A percentile compares a stretch with the other conserved stretches of the same genome.
phyloP scores from a whole-genome alignment of 164 flowering plant genomes.

The Tinospora cordifolia region DNA sequence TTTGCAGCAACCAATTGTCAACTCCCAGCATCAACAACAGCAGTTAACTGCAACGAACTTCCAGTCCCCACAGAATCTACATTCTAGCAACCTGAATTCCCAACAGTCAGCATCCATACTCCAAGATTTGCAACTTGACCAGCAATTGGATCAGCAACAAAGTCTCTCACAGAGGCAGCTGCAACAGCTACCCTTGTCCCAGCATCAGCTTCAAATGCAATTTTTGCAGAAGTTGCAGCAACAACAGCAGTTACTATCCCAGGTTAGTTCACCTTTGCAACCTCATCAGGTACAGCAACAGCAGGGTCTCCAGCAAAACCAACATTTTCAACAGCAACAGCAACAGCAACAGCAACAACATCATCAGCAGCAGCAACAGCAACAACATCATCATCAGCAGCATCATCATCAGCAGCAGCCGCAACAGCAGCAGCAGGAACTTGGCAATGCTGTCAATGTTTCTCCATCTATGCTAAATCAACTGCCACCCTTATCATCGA shows the following conservation, averaged over 20 bases:
- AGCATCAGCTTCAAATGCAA: slow-evolving; percentile 68
- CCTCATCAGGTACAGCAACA: slow-evolving; percentile 44
- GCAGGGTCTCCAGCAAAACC: slow-evolving; percentile 37
- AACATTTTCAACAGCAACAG: slow-evolving; percentile 17
- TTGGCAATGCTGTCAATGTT: slow-evolving; percentile 4
- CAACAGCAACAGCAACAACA: slow-evolving; percentile 25
- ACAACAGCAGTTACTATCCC: slow-evolving; percentile 48
- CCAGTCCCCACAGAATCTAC: slow-evolving; percentile 36
- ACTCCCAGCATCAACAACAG: slow-evolving; percentile 62
- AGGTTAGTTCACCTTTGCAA: slow-evolving; percentile 38
- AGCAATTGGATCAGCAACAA: slow-evolving; percentile 48
- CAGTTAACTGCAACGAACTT: slow-evolving; percentile 34
- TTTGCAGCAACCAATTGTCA: slow-evolving; percentile 37
- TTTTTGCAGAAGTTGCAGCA: slow-evolving; percentile 68
- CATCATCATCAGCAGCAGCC: slow-evolving; percentile 12
- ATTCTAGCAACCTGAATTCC: slow-evolving; percentile 28
- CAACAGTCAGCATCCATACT: slow-evolving; percentile 37
- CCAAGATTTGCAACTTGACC: slow-evolving; percentile 62
- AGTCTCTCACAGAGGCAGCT: slow-evolving; percentile 37
- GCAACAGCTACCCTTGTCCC: slow-evolving; percentile 45
- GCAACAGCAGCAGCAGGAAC: slow-evolving; percentile 8
- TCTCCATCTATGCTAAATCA: slow-evolving; percentile 26
- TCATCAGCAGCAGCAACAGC: slow-evolving; percentile 12
- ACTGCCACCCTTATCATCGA: slow-evolving; percentile 37
- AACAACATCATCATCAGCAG: slow-evolving; percentile 9